Percentiles rank a stretch among this genome's conserved stretches.
Conservation (phyloP, 192 early-diverging fungal genomes). For the Backusella australiensis region DNA sequence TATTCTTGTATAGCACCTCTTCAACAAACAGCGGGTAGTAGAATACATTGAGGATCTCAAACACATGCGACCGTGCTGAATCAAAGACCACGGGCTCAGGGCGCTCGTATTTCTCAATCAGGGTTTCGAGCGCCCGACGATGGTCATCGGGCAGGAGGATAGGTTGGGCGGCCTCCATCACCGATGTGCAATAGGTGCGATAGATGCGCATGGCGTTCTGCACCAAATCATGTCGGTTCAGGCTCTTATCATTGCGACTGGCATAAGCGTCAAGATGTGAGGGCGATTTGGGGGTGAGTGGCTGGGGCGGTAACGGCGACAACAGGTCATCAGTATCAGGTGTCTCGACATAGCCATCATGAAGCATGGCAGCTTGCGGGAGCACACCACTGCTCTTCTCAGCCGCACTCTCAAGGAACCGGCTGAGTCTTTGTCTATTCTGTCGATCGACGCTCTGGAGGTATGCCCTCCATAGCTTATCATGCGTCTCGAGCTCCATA, state of each 20-base stretch:
- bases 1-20: slow-evolving; percentile 38
- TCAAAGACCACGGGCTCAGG: slow-evolving; percentile 45
- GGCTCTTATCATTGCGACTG: background rate
- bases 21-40: slow-evolving; percentile 44
- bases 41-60: slow-evolving; percentile 43
- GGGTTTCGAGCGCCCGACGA: slow-evolving; percentile 32
- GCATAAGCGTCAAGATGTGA: slow-evolving; percentile 13
- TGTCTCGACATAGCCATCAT: slow-evolving; percentile 7
- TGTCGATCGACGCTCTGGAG: slow-evolving; percentile 16
- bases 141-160: slow-evolving; percentile 40
- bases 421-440: background rate
- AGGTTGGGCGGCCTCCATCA: slow-evolving; percentile 24
- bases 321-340: slow-evolving; percentile 7
- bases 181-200: slow-evolving; percentile 29
- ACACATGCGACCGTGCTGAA: slow-evolving; percentile 39
- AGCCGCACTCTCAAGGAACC: slow-evolving; percentile 8
- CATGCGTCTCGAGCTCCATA: slow-evolving; percentile 41
- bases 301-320: background rate
- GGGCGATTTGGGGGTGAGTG: slow-evolving; percentile 11
- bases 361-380: background rate
- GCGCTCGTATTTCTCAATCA: slow-evolving; percentile 39
- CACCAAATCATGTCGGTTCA: slow-evolving; percentile 29
- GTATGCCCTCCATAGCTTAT: slow-evolving; percentile 37
- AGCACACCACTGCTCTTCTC: background rate
- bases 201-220: slow-evolving; percentile 35